These are phyloP conservation scores for Trichosanthes truncata DNA, from an alignment of 306 rosid genomes.

Conservation along the genomic window DNA sequence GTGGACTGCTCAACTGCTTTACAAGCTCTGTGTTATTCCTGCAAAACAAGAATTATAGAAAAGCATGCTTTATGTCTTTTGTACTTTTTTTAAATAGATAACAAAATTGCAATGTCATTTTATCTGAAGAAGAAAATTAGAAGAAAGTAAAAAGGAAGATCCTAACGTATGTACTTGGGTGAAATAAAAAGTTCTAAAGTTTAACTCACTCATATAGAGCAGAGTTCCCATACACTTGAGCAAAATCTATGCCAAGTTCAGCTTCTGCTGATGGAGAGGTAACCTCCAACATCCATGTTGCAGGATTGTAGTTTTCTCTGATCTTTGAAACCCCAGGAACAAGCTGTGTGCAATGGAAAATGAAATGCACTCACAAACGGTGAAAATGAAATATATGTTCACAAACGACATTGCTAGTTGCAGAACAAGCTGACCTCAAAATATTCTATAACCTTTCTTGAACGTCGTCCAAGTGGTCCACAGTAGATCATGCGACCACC, in stretches of 20 bases:
- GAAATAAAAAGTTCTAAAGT: not conserved
- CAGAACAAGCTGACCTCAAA: constrained; percentile 24
- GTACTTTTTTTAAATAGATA: not conserved
- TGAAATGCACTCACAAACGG: not conserved
- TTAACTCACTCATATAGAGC: constrained; percentile 22
- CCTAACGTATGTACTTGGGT: not conserved
- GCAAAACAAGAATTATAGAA: not conserved
- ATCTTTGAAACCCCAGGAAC: constrained; percentile 26
- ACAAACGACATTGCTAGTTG: not conserved
- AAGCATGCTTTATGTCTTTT: not conserved
- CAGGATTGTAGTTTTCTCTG: constrained; percentile 22
- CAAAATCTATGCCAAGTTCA: constrained; percentile 28
- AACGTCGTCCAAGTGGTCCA: constrained; percentile 37
- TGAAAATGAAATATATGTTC: not conserved
- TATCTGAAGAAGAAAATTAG: not conserved
- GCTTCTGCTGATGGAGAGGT: constrained; percentile 30
- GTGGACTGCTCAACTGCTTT: constrained; percentile 19
- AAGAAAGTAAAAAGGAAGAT: not conserved
- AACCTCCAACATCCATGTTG: constrained; percentile 35
- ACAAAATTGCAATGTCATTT: not conserved
- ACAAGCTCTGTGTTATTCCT: constrained; percentile 19
- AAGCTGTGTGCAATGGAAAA: constrained; percentile 4
- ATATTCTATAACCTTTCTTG: constrained; percentile 24
- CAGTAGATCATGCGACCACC: constrained; percentile 36
- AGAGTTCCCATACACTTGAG: constrained; percentile 33